Base-by-base conservation (phyloP, 116 monocot species). In the Iris pallida region DNA sequence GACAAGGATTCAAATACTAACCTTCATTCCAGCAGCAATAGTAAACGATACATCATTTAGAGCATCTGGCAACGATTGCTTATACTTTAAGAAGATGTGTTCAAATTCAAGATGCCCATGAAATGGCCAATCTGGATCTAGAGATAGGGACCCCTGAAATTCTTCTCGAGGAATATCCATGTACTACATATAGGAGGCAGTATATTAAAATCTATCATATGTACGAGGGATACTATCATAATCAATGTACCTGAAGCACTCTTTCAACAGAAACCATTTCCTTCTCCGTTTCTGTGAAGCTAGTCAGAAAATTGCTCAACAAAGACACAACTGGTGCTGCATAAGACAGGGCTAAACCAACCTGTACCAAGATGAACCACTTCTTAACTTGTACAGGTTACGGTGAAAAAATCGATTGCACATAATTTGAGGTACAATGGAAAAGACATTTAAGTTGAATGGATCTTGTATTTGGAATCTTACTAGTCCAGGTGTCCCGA, bases 251-350 rank as follows among this genome's bases (percentile, higher is more conserved):
- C 88, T 98, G 86, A 59, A 79, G 78, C 59, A 98, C 86, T 77
- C 98, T 86, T 75, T 98, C 93, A 80, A 98, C 79, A 68, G 93
- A 86, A 77, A 98, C 85, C 98, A 98, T 90, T 76, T 98, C 98
- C 68, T 98, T 98, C 65, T 98, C 93, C 20, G 98, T 98, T 69
- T 98, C 93, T 45, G 98, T 82, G 69, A 90, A 93, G 73, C 90
- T 98, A 49, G 88, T 90, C 18, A 98, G 72, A 70, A 86, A 98
- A 51, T 80, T 86, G 70, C 93, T 90, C 75, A 98, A 71, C 43
- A 90, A 77, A 65, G 90, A 88, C 2, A 98, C 88, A 57, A 88
- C 61, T 40, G 93, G 93, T 47, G 88, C 73, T 57, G 98, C 90
- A 82, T 98, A 93, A 63, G 98, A 98, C 43, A 98, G 82, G 30